Base-by-base conservation (phyloP, 306 rosid species). In the Dalbergia cochinchinensis region DNA sequence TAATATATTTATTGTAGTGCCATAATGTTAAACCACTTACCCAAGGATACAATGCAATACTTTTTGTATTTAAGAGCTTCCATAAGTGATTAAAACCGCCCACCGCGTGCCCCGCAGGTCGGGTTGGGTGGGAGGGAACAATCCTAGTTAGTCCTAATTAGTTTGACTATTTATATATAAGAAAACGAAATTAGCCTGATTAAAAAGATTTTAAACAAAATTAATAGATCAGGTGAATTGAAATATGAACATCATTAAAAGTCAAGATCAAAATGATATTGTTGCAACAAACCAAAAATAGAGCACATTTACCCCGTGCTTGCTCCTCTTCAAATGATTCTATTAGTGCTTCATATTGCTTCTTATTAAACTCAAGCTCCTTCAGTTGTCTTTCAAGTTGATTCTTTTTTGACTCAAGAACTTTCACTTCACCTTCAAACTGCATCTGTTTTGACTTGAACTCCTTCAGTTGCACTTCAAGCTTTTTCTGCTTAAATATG, bases 151-250 rank as follows among this genome's bases (percentile, higher is more conserved):
- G 31, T 2, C 31, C 31, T 0, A 26, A 26, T 6, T 11, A n/a
- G 48, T 41, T 42, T 39, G 60, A 22, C 48, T 14, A 3, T 35
- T 3, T 9, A 62, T 14, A 50, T 15, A 26, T 60, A 60, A 44
- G 16, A 76, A 71, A 76, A 34, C 3, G 2, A 37, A 31, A 85
- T 39, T 53, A 54, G 57, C 44, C 35, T 34, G 34, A 59, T 50
- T 73, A 20, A 37, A 37, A 4, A 1, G 2, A 37, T 37, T 37
- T 37, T 4, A 35, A 37, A 37, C 41, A 37, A 19, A 89, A 11
- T 26, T 26, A 37, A 71, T 7, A 60, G 71, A 66, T 59, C 37
- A 13, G 60, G n/a, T 37, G 73, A 76, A 34, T 33, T 31, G 42
- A 62, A 44, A 37, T 47, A 74, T 61, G 2, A 62, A 47, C 10